A percentile compares a stretch with the other conserved stretches of the same genome.
Conservation (phyloP, 352 stramenopile species). For the Elongisporangium prolatum region DNA sequence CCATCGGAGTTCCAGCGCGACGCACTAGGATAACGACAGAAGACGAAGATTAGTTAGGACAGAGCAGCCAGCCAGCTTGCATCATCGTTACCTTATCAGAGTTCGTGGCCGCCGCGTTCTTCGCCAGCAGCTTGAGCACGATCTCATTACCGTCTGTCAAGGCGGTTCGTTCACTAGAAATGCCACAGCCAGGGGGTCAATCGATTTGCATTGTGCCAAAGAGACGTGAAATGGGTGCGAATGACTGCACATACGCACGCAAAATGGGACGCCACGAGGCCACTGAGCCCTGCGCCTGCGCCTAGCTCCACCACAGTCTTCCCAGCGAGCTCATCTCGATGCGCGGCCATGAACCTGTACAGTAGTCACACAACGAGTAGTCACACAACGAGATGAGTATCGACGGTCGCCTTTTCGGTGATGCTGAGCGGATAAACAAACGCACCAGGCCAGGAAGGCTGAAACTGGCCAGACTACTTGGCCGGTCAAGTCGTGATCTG, state of each 20-base stretch:
- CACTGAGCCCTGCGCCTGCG: constrained; percentile 46
- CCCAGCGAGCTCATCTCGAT: constrained; percentile 24
- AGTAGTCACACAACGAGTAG: constrained; percentile 13
- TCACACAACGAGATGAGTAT: constrained; percentile 14
- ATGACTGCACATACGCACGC: constrained; percentile 21
- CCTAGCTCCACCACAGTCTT: constrained; percentile 54
- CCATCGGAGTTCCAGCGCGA: constrained; percentile 39
- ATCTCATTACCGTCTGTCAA: constrained; percentile 76
- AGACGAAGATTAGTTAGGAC: background rate
- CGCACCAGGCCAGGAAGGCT: constrained; percentile 44
- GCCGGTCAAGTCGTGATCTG: constrained; percentile 70
- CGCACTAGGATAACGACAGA: constrained; percentile 27
- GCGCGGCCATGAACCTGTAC: constrained; percentile 18
- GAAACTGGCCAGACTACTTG: constrained; percentile 79
- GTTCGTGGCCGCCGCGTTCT: constrained; percentile 30
- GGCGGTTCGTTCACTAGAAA: constrained; percentile 31
- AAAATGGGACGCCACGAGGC: constrained; percentile 57
- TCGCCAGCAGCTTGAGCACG: constrained; percentile 46
- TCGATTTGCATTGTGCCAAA: too few relatives aligned
- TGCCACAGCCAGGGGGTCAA: constrained; percentile 11
- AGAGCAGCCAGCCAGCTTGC: background rate
- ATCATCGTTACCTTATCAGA: constrained; percentile 8
- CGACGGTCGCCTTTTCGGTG: background rate
- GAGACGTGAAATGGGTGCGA: background rate
- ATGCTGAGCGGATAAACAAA: background rate